A percentile compares a stretch with the other conserved stretches of the same genome.
These are phyloP conservation scores for Ustilago nuda DNA, from an alignment of 1,284 basidiomycete genomes.

Conservation along the genomic window DNA sequence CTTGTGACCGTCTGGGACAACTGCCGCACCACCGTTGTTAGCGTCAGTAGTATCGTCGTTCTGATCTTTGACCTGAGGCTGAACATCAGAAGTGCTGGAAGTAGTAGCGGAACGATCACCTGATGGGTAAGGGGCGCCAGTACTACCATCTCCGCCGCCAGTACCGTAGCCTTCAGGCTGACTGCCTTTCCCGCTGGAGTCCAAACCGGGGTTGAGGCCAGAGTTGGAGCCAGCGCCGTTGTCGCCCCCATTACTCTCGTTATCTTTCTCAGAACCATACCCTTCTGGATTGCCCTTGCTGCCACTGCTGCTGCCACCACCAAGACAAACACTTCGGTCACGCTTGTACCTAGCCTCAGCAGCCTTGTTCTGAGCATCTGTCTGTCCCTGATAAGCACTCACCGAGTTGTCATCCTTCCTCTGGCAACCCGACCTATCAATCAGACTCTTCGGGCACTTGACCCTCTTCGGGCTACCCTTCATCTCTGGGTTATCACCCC, in stretches of 20 bases:
- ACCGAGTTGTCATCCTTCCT: constrained; percentile 40
- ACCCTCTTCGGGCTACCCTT: constrained; percentile 28
- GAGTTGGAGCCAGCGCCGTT: constrained; percentile 1
- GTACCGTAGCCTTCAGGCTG: background rate
- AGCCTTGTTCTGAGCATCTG: constrained; percentile 3
- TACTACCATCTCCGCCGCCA: background rate
- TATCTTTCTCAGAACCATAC: background rate
- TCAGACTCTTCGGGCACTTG: constrained; percentile 38
- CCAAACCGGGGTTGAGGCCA: constrained; percentile 6
- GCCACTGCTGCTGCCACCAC: constrained; percentile 1
- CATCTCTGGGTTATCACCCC: constrained; percentile 40
- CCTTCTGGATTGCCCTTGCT: background rate
- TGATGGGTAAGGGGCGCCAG: background rate
- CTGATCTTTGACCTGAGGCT: background rate
- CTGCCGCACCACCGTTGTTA: background rate
- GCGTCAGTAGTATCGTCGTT: no score
- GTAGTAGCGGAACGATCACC: background rate
- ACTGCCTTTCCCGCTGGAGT: background rate
- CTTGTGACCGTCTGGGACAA: background rate
- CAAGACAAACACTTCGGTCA: constrained; percentile 38
- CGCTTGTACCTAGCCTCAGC: constrained; percentile 36
- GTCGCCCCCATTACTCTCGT: background rate
- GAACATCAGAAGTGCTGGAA: background rate
- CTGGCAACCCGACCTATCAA: constrained; percentile 49
- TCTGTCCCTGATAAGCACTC: constrained; percentile 24